Evolutionary conservation across 176 grass and related monocot species (phyloP).

Genomic region (Hsuehochloa calcarea): DNA sequence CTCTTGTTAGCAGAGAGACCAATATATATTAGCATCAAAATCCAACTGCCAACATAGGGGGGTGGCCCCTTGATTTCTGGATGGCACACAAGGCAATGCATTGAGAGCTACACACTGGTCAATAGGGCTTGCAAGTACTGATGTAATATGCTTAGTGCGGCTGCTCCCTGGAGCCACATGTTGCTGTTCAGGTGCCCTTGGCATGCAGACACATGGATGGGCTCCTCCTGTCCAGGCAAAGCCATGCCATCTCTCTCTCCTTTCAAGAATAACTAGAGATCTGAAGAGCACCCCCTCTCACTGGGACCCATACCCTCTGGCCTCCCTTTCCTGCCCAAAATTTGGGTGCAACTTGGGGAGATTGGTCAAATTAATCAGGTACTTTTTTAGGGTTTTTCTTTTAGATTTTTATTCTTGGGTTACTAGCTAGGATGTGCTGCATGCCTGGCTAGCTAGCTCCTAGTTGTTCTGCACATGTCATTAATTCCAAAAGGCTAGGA

Average conservation of each 20-base stretch:
- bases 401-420: neutral
- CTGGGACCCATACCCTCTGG: conserved; percentile 11
- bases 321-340: conserved; percentile 28
- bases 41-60: conserved; percentile 16
- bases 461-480: neutral
- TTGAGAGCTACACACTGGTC: conserved; percentile 19
- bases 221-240: conserved; percentile 51
- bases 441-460: neutral
- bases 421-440: neutral
- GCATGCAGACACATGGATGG: conserved; percentile 46
- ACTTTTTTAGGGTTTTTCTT: neutral
- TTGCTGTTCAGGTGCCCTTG: conserved; percentile 41
- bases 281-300: conserved; percentile 1
- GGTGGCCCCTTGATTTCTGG: conserved; percentile 16
- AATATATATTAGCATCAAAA: conserved; percentile 28
- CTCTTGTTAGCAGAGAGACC: neutral
- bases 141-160: conserved; percentile 10
- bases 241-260: conserved; percentile 47
- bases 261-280: conserved; percentile 50
- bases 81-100: conserved; percentile 15
- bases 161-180: conserved; percentile 34
- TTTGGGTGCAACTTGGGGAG: conserved; percentile 7
- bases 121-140: conserved; percentile 23
- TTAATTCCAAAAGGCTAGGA: neutral
- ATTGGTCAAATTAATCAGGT: conserved; percentile 25